Evolutionary conservation across 1,284 basidiomycete genomes (phyloP), one percentile per base, ranked within the genome.

Genomic region (Retiboletus flavoniger): DNA sequence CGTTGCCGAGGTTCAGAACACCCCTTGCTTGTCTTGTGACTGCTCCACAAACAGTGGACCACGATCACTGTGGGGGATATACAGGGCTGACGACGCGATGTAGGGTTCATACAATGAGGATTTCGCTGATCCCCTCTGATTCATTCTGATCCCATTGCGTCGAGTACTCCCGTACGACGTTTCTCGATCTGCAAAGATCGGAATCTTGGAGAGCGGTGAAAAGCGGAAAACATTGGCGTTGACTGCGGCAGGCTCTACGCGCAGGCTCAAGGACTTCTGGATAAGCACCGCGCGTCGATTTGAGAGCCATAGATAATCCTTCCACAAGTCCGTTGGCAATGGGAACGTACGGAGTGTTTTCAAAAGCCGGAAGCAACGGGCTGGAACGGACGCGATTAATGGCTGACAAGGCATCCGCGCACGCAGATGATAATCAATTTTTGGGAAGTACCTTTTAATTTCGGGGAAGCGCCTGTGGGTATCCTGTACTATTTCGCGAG

Each of bases 341-440:
- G 89, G 87, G 57, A 91, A 90, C 75, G 86, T 89, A 44, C 88
- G 89, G 28, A 16, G 9, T 28, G 34, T 28, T 34, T 21, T 45
- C 35, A 41, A 19, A 19, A 9, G 16, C 19, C 29, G 17, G 19
- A 44, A 7, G 41, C 16, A 36, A 40, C 10, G 21, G n/a, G 44
- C n/a, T 34, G 29, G 26, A 47, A 31, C 38, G 35, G 31, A 40
- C 4, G 19, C 41, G 40, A 17, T 24, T n/a, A 14, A n/a, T 28
- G 17, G 35, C 17, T 36, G 32, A 5, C 24, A 24, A 3, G 24
- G 24, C 9, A 47, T 26, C 10, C 44, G 24, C 19, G 29, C 39
- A 31, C 32, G 43, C 34, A 28, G 39, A 14, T 17, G 21, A 41
- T n/a, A n/a, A n/a, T 28, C 5, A 35, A 21, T n/a, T 39, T 41